Base-by-base conservation (phyloP, 768 basidiomycete genomes). In the Podaxis carcinomalis region DNA sequence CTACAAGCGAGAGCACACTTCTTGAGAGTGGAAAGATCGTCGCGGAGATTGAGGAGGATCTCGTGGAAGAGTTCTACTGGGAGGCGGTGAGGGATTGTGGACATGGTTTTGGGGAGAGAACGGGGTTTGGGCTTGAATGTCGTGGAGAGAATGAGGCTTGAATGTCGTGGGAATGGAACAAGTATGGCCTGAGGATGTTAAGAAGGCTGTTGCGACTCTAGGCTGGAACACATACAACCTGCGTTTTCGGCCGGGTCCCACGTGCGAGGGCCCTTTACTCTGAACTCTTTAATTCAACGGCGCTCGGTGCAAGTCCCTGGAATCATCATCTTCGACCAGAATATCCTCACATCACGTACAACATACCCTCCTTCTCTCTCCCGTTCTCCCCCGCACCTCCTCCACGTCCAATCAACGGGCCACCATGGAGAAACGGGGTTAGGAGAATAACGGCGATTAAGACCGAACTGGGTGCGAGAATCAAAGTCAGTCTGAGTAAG, bases 21-120 rank as follows among this genome's bases (percentile, higher is more conserved):
- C 14, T 53, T 54, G 42, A 60, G 51, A 16, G 59, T 54, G 3
- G 42, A 3, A 16, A 60, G 35, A 36, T 60, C 59, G 25, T 60
- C 52, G 14, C 42, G 42, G 27, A 54, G 42, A 21, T 49, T 54
- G 19, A 21, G 42, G 19, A 60, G 19, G 2, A 54, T 54, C 23
- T 54, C 59, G 44, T 60, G 59, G 35, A 42, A 54, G 40, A 60
- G 59, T 21, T 54, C 59, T 21, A 59, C 58, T 6, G 59, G 59
- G 4, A 60, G 52, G 19, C 23, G 51, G 21, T 51, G 52, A 11
- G 32, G 28, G 32, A 46, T n/a, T n/a, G n/a, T 32, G 36, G 56
- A 35, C 25, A 37, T 9, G 23, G 49, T 32, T 14, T 32, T 14
- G 56, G 46, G 44, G 46, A 11, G 19, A 36, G 32, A 19, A 13